Evolutionary conservation across 2,329 filamentous ascomycete species (phyloP).

Genomic region (Colletotrichum liaoningense): DNA sequence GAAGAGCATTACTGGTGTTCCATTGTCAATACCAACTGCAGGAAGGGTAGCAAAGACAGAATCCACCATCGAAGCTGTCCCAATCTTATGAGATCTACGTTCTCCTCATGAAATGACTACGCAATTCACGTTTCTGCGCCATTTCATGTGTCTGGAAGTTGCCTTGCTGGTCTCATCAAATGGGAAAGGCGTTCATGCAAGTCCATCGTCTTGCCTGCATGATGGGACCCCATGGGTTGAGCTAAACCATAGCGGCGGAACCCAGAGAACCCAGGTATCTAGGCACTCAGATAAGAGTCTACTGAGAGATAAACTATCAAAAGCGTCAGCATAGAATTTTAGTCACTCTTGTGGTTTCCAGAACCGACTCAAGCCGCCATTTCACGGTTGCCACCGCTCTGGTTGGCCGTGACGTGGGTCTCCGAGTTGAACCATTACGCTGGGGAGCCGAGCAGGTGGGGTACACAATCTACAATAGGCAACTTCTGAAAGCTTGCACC

Average conservation of each 20-base stretch:
- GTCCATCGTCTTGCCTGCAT: neutral
- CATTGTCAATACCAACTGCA: no score
- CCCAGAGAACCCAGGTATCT: no score
- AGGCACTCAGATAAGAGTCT: no score
- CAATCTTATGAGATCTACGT: no score
- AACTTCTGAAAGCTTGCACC: slow-evolving; percentile 3
- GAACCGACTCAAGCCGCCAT: neutral
- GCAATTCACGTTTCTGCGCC: no score
- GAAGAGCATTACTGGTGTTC: no score
- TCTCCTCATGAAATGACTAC: no score
- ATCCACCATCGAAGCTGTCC: no score
- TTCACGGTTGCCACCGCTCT: neutral
- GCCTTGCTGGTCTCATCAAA: neutral
- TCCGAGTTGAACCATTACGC: neutral
- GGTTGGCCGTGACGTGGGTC: neutral
- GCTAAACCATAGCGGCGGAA: no score
- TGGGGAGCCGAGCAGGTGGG: slow-evolving; percentile 3
- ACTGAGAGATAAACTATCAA: no score
- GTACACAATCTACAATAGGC: neutral
- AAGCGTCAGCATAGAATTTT: neutral
- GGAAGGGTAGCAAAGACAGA: no score
- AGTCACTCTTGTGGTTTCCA: neutral
- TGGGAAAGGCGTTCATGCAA: neutral
- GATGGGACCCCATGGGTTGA: no score
- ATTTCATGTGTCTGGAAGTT: neutral